phyloP scores from a whole-genome alignment of 176 grass and related monocot species.

The Pontederia crassipes region DNA sequence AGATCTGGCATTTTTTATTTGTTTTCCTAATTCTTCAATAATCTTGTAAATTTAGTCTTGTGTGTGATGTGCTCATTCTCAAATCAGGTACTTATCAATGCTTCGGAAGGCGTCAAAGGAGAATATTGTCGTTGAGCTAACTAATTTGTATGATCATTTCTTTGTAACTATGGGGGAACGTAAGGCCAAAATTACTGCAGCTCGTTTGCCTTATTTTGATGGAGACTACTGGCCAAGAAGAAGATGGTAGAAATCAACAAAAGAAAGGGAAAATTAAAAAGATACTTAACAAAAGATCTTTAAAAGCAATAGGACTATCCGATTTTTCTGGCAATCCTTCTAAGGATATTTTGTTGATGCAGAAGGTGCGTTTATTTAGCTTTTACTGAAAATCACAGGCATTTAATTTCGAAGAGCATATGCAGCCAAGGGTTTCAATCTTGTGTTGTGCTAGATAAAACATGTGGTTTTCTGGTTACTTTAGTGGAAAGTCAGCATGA shows the following conservation, averaged over 20 bases:
- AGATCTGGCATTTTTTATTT: not conserved
- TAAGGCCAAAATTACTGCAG: conserved; percentile 87
- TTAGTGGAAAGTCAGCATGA: too few relatives aligned
- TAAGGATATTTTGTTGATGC: conserved; percentile 96
- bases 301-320: conserved; percentile 85
- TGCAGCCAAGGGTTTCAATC: too few relatives aligned
- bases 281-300: conserved; percentile 75
- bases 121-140: conserved; percentile 86
- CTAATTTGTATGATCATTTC: conserved; percentile 93
- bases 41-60: conserved; percentile 2
- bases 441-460: too few relatives aligned
- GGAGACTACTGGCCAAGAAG: conserved; percentile 99
- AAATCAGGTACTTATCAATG: conserved; percentile 86
- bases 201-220: conserved; percentile 92
- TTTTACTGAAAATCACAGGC: too few relatives aligned
- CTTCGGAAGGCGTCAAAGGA: conserved; percentile 83
- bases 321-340: conserved; percentile 84
- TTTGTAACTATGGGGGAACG: conserved; percentile 60
- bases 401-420: too few relatives aligned
- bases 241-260: conserved; percentile 75
- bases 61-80: conserved; percentile 7
- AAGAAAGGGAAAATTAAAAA: conserved; percentile 98
- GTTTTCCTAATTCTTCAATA: not conserved
- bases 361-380: conserved; percentile 43
- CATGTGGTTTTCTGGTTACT: too few relatives aligned